A percentile compares a stretch with the other conserved stretches of the same genome.
These are phyloP conservation scores for Infundibulicybe gibba DNA, from an alignment of 768 basidiomycete species.

Conservation along the genomic window DNA sequence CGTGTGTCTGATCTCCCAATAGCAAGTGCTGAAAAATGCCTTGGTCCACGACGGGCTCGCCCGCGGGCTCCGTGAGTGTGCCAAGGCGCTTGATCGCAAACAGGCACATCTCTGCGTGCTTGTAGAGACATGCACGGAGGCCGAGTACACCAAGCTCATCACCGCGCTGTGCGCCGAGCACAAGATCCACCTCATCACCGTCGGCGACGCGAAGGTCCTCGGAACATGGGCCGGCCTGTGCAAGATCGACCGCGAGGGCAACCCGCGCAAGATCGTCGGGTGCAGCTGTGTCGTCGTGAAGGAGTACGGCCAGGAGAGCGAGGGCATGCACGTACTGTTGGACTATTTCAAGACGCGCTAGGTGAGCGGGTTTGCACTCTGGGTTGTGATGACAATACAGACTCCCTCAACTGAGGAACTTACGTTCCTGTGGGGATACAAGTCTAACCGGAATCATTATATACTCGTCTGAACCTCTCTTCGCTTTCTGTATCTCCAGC, in stretches of 20 bases:
- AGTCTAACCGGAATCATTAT: conserved; percentile 91
- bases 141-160: conserved; percentile 99
- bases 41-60: conserved; percentile 98
- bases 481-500: conserved; percentile 4
- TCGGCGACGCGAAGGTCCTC: conserved; percentile 95
- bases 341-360: conserved; percentile 97
- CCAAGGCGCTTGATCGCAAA: conserved; percentile 98
- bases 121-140: conserved; percentile 98
- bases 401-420: conserved; percentile 88
- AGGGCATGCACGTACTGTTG: conserved; percentile 90
- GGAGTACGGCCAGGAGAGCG: conserved; percentile 93
- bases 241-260: conserved; percentile 99
- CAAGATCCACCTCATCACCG: conserved; percentile 99
- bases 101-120: conserved; percentile 98
- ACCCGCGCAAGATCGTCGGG: conserved; percentile 92
- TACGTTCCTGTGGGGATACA: conserved; percentile 57
- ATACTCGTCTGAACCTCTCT: conserved; percentile 56
- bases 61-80: conserved; percentile 94
- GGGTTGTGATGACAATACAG: conserved; percentile 73
- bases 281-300: conserved; percentile 96
- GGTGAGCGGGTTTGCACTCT: conserved; percentile 22
- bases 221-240: conserved; percentile 98
- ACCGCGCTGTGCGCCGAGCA: conserved; percentile 99
- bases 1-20: conserved; percentile 14
- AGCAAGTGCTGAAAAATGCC: conserved; percentile 99